These are phyloP conservation scores for Salicornia ramosissima DNA, from an alignment of 148 eudicot genomes.

Conservation along the genomic window DNA sequence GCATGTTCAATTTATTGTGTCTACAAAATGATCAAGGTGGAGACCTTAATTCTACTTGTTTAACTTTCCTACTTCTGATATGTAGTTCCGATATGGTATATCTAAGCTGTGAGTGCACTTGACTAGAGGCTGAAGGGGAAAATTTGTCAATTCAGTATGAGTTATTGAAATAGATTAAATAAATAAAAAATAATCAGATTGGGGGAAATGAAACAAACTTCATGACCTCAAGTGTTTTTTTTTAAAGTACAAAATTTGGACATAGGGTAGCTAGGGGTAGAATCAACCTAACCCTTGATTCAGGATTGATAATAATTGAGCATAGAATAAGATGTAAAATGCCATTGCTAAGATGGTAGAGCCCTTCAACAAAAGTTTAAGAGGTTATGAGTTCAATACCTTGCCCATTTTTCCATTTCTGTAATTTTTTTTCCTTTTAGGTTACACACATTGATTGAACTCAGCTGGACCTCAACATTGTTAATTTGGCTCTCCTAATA, in stretches of 20 bases:
- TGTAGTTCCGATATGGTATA: background rate
- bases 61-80: background rate
- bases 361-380: too few species aligned
- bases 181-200: background rate
- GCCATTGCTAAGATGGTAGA: too few species aligned
- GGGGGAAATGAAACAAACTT: background rate
- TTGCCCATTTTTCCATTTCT: too few species aligned
- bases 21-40: conserved; percentile 96
- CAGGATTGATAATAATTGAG: too few species aligned
- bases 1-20: conserved; percentile 95
- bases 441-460: too few species aligned
- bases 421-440: too few species aligned
- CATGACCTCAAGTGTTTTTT: background rate
- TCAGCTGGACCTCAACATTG: too few species aligned
- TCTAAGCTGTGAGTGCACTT: background rate
- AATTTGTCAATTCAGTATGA: background rate
- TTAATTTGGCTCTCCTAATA: too few species aligned
- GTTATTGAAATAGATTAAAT: background rate
- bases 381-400: too few species aligned
- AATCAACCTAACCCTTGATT: too few species aligned
- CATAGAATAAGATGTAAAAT: too few species aligned
- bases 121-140: background rate
- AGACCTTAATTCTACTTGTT: background rate
- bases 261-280: too few species aligned
- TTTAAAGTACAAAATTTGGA: background rate